Conservation (phyloP, 805 yeast species). For the Nakazawaea molendinolei region DNA sequence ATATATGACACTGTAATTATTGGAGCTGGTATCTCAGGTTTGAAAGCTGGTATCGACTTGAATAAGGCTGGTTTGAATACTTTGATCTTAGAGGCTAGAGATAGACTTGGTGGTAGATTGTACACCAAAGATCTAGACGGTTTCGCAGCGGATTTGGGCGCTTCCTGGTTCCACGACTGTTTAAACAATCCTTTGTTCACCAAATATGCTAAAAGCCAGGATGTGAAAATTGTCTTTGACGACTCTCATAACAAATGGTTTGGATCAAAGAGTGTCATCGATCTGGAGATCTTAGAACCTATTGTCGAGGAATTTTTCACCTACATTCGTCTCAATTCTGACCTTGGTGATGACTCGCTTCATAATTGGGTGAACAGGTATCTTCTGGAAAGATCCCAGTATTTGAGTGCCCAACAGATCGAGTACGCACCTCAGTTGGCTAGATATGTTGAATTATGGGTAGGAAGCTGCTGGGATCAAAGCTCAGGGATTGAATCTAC, state of each 20-base stretch:
- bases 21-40: slow-evolving; percentile 67
- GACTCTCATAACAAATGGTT: slow-evolving; percentile 19
- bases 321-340: slow-evolving; percentile 15
- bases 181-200: slow-evolving; percentile 56
- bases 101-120: slow-evolving; percentile 64
- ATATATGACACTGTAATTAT: slow-evolving; percentile 40
- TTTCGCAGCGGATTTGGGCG: slow-evolving; percentile 63
- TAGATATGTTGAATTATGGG: slow-evolving; percentile 65
- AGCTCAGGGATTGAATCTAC: slow-evolving; percentile 54
- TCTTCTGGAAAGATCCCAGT: slow-evolving; percentile 34
- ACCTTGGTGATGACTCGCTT: slow-evolving; percentile 53
- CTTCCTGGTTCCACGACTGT: slow-evolving; percentile 91
- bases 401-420: slow-evolving; percentile 45
- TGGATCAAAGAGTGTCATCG: slow-evolving; percentile 30
- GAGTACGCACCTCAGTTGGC: slow-evolving; percentile 41
- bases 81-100: slow-evolving; percentile 50
- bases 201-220: slow-evolving; percentile 29
- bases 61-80: slow-evolving; percentile 33
- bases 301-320: slow-evolving; percentile 24
- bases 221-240: slow-evolving; percentile 25
- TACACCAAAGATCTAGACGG: slow-evolving; percentile 29
- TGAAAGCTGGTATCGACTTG: slow-evolving; percentile 51
- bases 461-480: slow-evolving; percentile 61
- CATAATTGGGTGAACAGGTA: slow-evolving; percentile 42
- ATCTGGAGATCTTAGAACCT: slow-evolving; percentile 38